phyloP scores from a whole-genome alignment of 2,329 filamentous ascomycete species.

The Diaporthe sp. region DNA sequence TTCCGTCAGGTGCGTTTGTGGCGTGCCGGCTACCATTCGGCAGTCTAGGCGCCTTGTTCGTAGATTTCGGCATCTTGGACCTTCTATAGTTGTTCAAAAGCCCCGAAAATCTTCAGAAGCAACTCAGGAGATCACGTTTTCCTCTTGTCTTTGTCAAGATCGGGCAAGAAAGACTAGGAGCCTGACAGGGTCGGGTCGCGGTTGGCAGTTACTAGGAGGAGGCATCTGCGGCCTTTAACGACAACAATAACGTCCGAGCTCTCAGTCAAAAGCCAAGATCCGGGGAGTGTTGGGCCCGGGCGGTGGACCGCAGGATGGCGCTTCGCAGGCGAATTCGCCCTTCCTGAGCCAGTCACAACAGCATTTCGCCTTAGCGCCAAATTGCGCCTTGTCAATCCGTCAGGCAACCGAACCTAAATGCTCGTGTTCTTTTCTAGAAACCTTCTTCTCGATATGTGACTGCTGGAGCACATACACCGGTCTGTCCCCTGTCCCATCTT shows the following conservation, averaged over 20 bases:
- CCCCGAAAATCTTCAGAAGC: not conserved
- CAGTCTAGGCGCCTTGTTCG: not conserved
- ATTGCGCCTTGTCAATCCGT: not conserved
- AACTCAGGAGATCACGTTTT: not conserved
- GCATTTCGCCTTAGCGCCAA: not conserved
- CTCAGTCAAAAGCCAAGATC: not conserved
- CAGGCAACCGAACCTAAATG: not conserved
- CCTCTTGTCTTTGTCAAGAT: not conserved
- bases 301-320: not conserved
- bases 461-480: not conserved
- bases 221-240: not conserved
- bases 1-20: not conserved
- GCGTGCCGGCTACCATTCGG: constrained; percentile 6
- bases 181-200: not conserved
- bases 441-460: not conserved
- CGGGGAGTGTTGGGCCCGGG: not conserved
- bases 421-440: not conserved
- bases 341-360: not conserved
- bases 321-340: not conserved
- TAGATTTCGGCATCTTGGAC: not conserved
- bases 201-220: not conserved
- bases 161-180: not conserved
- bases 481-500: not conserved
- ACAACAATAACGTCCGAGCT: not conserved
- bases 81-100: not conserved